Evolutionary conservation across 768 basidiomycete species (phyloP), one percentile per base, ranked within the genome.

Genomic region (Suillus ampliporus): DNA sequence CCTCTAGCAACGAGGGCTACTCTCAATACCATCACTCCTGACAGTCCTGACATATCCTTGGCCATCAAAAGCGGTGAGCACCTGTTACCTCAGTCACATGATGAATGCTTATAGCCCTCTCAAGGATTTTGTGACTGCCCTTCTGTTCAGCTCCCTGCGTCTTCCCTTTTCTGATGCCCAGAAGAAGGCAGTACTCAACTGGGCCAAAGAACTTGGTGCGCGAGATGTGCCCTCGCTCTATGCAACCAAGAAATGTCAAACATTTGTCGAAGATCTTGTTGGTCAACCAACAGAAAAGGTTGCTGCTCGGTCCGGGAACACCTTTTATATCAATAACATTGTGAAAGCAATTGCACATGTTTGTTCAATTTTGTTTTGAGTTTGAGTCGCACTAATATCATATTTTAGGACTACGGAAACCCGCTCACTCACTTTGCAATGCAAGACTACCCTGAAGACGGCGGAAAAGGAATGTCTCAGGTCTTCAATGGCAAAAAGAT

Each of bases 81-180:
- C 44, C 21, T 21, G 44, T 46, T 11, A 6, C 21, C 11, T 23
- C 21, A 23, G 21, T 46, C 43, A 6, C 21, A 46, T 13, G 5
- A 21, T 23, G 21, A 46, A 46, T 46, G 5, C 21, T 46, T 46
- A 46, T 7, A 21, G 31, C 44, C 21, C 11, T 46, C 21, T 46
- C 11, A 28, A 62, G 61, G 23, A 58, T 28, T 58, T 72, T 60
- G 61, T 66, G n/a, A 74, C 71, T 0, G 64, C 70, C 52, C 57
- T 73, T 28, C 60, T 76, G 19, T 76, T 76, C 61, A 72, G 63
- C 31, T 74, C 73, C 8, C 67, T 72, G 4, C 53, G 65, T 2
- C 52, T 76, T 8, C 68, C 66, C 2, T 76, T 76, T 57, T 76
- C 75, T 8, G 62, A 67, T 11, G 44, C 65, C 15, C 75, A 76